These are phyloP conservation scores for Selenicereus undatus DNA, from an alignment of 148 eudicot genomes.

Conservation along the genomic window DNA sequence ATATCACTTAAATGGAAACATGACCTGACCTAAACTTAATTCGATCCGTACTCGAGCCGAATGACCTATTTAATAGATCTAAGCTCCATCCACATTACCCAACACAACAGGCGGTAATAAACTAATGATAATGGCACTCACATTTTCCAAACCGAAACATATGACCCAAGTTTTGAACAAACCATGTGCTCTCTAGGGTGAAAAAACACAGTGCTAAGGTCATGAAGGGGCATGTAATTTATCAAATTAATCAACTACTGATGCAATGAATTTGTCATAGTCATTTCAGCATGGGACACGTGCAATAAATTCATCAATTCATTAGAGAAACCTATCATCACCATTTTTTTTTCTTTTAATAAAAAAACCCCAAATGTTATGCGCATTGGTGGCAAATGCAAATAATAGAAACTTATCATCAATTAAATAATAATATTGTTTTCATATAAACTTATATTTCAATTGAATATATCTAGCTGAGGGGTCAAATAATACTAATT, in stretches of 20 bases:
- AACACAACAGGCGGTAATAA: conserved; percentile 7
- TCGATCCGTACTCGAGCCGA: too few relatives aligned
- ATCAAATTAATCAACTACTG: not conserved
- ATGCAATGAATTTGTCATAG: not conserved
- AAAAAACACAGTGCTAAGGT: not conserved
- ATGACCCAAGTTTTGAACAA: not conserved
- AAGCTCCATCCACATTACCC: not conserved
- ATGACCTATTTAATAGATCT: too few relatives aligned
- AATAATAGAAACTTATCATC: too few relatives aligned
- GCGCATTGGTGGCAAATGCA: too few relatives aligned
- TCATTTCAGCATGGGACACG: not conserved
- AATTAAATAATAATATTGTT: too few relatives aligned
- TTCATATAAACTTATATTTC: too few relatives aligned
- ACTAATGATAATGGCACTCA: conserved; percentile 10
- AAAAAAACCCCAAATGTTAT: too few relatives aligned
- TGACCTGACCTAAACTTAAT: too few relatives aligned
- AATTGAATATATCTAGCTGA: too few relatives aligned
- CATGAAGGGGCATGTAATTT: not conserved
- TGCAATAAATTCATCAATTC: not conserved
- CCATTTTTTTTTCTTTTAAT: too few relatives aligned
- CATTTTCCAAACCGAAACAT: conserved; percentile 1
- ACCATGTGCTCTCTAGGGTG: not conserved
- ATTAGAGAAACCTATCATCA: not conserved
- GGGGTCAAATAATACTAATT: too few relatives aligned
- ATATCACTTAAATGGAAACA: too few relatives aligned